Percentiles rank a stretch among this genome's conserved stretches.
Conservation (phyloP, 2,329 filamentous ascomycete genomes). For the Ophiostoma pallidulum region DNA sequence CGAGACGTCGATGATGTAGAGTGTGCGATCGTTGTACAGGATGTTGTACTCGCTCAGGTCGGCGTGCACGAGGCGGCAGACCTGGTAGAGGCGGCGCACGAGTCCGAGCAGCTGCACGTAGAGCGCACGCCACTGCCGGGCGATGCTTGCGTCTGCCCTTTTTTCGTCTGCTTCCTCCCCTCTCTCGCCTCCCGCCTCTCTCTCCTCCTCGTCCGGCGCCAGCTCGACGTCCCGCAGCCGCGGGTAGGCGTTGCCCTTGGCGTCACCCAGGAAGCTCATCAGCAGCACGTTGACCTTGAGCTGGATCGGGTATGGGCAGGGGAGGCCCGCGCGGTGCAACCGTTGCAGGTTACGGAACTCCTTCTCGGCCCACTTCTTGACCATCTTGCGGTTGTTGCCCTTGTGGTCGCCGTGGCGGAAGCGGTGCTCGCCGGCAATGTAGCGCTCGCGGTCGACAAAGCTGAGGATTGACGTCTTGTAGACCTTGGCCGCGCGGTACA, state of each 20-base stretch:
- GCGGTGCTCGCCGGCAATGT: conserved; percentile 87
- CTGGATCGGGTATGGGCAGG: conserved; percentile 79
- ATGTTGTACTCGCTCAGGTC: conserved; percentile 98
- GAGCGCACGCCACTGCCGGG: conserved; percentile 60
- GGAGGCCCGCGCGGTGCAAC: conserved; percentile 74
- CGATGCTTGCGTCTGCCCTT: conserved; percentile 7
- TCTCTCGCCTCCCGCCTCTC: conserved; percentile 45
- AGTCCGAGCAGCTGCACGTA: conserved; percentile 79
- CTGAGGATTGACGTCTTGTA: conserved; percentile 98
- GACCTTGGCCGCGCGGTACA: conserved; percentile 88
- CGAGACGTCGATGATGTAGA: conserved; percentile 95
- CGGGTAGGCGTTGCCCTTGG: conserved; percentile 78
- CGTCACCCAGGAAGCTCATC: conserved; percentile 87
- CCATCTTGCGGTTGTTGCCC: conserved; percentile 91
- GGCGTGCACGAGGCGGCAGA: conserved; percentile 84
- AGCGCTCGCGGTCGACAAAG: conserved; percentile 95
- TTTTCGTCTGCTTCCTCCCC: conserved; percentile 42
- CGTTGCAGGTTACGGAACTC: conserved; percentile 90
- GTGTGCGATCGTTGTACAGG: conserved; percentile 69
- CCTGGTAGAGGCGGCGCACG: conserved; percentile 90
- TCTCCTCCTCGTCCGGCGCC: conserved; percentile 31
- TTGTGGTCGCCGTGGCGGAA: conserved; percentile 91
- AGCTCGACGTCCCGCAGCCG: conserved; percentile 80
- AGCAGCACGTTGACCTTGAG: conserved; percentile 91
- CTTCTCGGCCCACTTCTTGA: conserved; percentile 98